Evolutionary conservation across 129 eudicot genomes (phyloP), one percentile per base, ranked within the genome.

Genomic region (Helichrysum umbraculigerum): DNA sequence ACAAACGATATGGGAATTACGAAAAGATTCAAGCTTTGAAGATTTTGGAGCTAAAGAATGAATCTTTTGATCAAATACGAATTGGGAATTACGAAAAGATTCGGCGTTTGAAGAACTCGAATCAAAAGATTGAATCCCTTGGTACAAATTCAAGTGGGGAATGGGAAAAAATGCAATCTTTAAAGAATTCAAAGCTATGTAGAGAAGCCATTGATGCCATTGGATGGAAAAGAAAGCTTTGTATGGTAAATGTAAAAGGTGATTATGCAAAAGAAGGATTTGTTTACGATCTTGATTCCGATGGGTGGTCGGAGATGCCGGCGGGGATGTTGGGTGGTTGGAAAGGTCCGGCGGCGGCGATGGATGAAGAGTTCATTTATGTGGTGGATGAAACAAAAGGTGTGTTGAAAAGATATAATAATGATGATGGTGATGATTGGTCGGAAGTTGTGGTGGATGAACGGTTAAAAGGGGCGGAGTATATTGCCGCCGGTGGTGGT

Each of bases 221-320:
- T 0, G 92, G 96, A 33, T 90, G 82, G 83, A 79, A 71, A 22
- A 83, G 87, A 19, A 88, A 84, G 61, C 84, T 93, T 6, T 88
- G 81, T 65, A 85, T 90, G 95, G 98, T 93, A 22, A 90, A 88
- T 59, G 98, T 92, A 7, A 87, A 91, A 76, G 97, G 96, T 7
- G 84, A 83, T 65, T 81, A 65, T 6, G 85, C 95, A 0, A 93
- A 93, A 73, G 89, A 93, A 76, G 98, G 98, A 6, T 62, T 75
- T 4, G 82, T 93, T 1, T 93, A 93, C 81, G 70, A 85, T 44
- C 73, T 84, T 3, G 37, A 51, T 39, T 77, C 47, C 21, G 89
- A 88, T 34, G 28, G 68, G 66, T 90, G 98, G 98, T 65, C 7
- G 65, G 95, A 81, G 19, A 92, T 92, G 98, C 79, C 88, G 71